Conservation (phyloP, 1,139 yeast species). For the Debaryomyces sp. region DNA sequence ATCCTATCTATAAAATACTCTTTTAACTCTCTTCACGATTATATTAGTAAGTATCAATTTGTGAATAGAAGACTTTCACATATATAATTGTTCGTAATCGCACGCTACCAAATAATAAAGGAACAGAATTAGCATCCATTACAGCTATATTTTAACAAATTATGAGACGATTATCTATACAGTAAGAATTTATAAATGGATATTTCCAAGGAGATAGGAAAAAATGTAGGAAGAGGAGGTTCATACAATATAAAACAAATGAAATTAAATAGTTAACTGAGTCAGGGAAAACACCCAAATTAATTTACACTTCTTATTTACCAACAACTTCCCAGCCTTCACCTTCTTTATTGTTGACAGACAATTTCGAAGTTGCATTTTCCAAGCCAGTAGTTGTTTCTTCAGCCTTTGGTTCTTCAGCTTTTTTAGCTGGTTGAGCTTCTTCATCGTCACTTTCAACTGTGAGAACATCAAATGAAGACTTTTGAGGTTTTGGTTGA, state of each 20-base stretch:
- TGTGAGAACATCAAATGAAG: constrained; percentile 67
- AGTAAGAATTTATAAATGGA: constrained; percentile 2
- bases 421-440: constrained; percentile 26
- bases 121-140: background rate
- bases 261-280: constrained; percentile 2
- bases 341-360: constrained; percentile 36
- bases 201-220: background rate
- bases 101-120: background rate
- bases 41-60: background rate
- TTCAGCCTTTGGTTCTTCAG: constrained; percentile 14
- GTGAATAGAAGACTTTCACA: background rate
- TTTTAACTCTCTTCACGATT: background rate
- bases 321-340: constrained; percentile 73
- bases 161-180: constrained; percentile 5
- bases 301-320: constrained; percentile 27
- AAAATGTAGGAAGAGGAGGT: background rate
- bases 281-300: background rate
- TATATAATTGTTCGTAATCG: background rate
- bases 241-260: constrained; percentile 6
- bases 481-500: constrained; percentile 51
- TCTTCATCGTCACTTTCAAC: constrained; percentile 62
- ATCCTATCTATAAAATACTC: background rate
- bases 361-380: constrained; percentile 46
- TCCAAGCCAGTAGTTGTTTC: constrained; percentile 36
- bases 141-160: constrained; percentile 1